Evolutionary conservation across 805 yeast genomes (phyloP), one percentile per base, ranked within the genome.

Genomic region (Candida qinlingensis): DNA sequence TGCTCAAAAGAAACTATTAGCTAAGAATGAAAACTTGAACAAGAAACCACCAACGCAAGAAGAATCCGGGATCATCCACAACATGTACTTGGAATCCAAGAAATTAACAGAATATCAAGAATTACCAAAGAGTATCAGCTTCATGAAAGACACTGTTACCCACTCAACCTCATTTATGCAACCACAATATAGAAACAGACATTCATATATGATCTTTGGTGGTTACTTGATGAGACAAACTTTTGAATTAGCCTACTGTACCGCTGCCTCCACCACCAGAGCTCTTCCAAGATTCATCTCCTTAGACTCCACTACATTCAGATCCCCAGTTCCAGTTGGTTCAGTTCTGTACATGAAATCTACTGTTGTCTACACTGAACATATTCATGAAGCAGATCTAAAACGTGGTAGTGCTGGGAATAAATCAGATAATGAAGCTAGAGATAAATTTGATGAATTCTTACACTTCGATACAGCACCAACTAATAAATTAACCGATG

Each of bases 311-410:
- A 89, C 96, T 39, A 86, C 95, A 27, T 91, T 91, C 75, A 83
- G 86, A 60, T 86, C 91, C 19, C 98, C 98, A 3, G 98, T 91
- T 7, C 97, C 97, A 1, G 97, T 91, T 13, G 97, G 98, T 1
- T 82, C 91, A 1, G 96, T 92, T 7, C 71, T 91, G 51, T 85
- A 83, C 54, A 80, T 89, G 81, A 77, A 80, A 46, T 94, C 97
- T 1, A 73, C 83, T 25, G 87, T 91, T 7, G 88, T 86, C 27
- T 89, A 91, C 67, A 89, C 97, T 3, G 95, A 88, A 62, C 92
- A 86, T 56, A 69, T 87, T 45, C 83, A 80, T 58, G 73, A 69
- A 38, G 41, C 59, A 6, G 59, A 58, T 42, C 46, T 56, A 7
- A 52, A 53, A 43, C 58, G 39, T 39, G 8, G 6, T 5, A 6